phyloP scores from a whole-genome alignment of 2,329 filamentous ascomycete species.

The Colletotrichum sp. region DNA sequence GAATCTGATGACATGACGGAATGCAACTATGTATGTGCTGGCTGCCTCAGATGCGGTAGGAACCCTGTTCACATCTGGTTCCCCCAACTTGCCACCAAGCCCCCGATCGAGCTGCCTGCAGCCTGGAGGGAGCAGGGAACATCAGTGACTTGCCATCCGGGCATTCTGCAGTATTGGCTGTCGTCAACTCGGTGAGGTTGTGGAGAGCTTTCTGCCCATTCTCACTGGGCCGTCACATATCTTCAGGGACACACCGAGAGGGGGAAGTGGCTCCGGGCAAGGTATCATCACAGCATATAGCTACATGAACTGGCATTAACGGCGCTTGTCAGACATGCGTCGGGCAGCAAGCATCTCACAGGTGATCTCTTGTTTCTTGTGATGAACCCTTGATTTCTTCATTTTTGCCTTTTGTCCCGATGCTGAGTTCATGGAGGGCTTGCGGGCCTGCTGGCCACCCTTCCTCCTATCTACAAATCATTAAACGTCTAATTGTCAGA shows the following conservation, averaged over 20 bases:
- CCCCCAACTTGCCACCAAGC: background rate
- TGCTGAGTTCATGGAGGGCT: background rate
- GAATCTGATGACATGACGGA: background rate
- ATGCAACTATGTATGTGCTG: background rate
- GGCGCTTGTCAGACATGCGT: slow-evolving; percentile 9
- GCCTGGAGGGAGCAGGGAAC: background rate
- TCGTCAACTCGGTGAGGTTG: slow-evolving; percentile 17
- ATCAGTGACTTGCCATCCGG: background rate
- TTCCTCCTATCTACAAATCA: background rate
- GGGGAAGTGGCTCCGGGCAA: background rate
- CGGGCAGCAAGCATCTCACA: slow-evolving; percentile 10
- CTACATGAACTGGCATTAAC: background rate
- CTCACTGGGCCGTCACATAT: slow-evolving; percentile 17
- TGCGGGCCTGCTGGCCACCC: background rate
- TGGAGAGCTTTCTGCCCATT: background rate
- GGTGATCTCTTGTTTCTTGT: background rate
- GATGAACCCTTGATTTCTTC: background rate
- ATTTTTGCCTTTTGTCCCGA: background rate
- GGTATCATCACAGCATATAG: background rate
- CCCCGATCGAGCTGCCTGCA: background rate
- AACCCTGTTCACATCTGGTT: background rate
- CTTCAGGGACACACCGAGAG: background rate
- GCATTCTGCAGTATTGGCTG: background rate
- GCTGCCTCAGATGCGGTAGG: background rate
- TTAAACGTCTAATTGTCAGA: background rate